Conservation (phyloP, 192 early-diverging fungal species). For the Coemansia sp. region DNA sequence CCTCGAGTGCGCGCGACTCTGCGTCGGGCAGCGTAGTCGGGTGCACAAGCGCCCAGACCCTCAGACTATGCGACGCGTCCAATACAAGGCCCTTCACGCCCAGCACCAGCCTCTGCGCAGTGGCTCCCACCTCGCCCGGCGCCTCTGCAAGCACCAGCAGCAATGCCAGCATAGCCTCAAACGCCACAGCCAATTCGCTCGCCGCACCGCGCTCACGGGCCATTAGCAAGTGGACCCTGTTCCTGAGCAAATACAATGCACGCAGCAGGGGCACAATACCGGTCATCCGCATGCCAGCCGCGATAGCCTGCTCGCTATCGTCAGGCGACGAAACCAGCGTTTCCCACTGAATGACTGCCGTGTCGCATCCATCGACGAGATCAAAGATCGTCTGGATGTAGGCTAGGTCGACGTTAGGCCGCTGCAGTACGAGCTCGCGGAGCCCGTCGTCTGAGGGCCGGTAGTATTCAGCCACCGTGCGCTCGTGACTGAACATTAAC, state of each 20-base stretch:
- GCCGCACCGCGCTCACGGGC: slow-evolving; percentile 10
- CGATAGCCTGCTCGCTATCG: background rate
- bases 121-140: background rate
- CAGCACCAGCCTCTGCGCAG: background rate
- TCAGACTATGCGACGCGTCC: slow-evolving; percentile 39
- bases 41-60: slow-evolving; percentile 34
- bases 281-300: background rate
- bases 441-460: background rate
- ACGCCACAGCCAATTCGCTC: slow-evolving; percentile 48
- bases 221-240: slow-evolving; percentile 23
- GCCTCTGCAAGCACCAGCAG: slow-evolving; percentile 5
- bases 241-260: slow-evolving; percentile 8
- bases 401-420: slow-evolving; percentile 30
- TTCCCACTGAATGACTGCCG: slow-evolving; percentile 27
- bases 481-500: slow-evolving; percentile 40
- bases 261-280: slow-evolving; percentile 23
- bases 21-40: slow-evolving; percentile 34
- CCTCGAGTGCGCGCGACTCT: slow-evolving; percentile 30
- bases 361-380: slow-evolving; percentile 34
- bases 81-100: slow-evolving; percentile 22
- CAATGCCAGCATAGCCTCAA: slow-evolving; percentile 32
- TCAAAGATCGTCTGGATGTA: slow-evolving; percentile 31
- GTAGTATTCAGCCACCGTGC: slow-evolving; percentile 6
- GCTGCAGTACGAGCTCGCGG: slow-evolving; percentile 42
- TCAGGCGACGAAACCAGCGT: background rate